These are phyloP conservation scores for Phalaenopsis equestris DNA, from an alignment of 106 monocot genomes.

Conservation along the genomic window DNA sequence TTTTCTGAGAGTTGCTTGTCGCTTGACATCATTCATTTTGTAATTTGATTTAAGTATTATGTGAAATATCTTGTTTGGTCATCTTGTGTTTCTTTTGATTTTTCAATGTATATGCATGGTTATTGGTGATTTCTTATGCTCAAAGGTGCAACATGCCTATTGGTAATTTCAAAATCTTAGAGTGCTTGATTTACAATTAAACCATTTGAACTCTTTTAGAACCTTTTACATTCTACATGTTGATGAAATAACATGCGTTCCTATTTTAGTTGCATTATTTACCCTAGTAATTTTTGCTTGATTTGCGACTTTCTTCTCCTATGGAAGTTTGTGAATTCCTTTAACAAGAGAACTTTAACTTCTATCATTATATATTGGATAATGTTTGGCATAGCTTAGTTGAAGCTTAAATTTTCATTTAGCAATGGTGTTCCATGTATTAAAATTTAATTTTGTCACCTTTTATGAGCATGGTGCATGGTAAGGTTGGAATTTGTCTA, in stretches of 20 bases:
- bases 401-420: background rate
- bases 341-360: background rate
- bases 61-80: background rate
- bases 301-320: background rate
- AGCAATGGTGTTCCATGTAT: background rate
- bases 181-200: constrained; percentile 2
- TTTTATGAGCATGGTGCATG: background rate
- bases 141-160: background rate
- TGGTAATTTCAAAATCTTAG: background rate
- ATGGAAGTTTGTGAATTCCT: background rate
- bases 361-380: background rate
- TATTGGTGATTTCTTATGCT: background rate
- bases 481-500: background rate
- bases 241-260: background rate
- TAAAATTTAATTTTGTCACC: background rate
- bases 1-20: background rate
- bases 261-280: background rate
- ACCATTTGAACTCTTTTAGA: background rate
- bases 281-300: background rate
- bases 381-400: background rate
- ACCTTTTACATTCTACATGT: background rate
- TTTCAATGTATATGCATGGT: background rate
- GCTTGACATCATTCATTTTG: background rate
- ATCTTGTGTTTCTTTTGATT: background rate
- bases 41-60: background rate